Conservation (phyloP, 129 eudicot species). For the Centaurea solstitialis region DNA sequence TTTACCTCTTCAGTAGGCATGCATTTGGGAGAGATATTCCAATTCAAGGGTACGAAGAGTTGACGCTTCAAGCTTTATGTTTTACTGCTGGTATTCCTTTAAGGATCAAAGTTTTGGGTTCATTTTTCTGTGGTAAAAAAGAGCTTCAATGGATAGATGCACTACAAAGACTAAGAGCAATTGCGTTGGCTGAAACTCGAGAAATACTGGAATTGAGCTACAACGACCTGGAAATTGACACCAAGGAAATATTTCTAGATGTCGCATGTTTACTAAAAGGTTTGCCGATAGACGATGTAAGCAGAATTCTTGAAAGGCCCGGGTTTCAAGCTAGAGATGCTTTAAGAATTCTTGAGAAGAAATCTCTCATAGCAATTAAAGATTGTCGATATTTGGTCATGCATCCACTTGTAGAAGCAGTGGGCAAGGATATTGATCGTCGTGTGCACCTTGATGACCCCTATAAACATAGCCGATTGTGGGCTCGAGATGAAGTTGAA, state of each 20-base stretch:
- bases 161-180: neutral
- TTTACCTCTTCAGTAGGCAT: neutral
- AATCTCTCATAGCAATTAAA: slow-evolving; percentile 31
- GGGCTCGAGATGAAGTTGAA: slow-evolving; percentile 36
- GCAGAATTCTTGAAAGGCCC: neutral
- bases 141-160: too few relatives aligned
- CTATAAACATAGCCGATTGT: slow-evolving; percentile 50
- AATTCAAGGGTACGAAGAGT: neutral
- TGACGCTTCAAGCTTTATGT: neutral
- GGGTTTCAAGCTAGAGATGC: neutral
- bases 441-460: slow-evolving; percentile 19
- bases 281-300: too few relatives aligned
- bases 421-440: slow-evolving; percentile 53
- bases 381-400: slow-evolving; percentile 22
- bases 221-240: too few relatives aligned
- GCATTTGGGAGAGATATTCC: neutral
- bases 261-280: too few relatives aligned
- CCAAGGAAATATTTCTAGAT: neutral
- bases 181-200: neutral
- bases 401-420: slow-evolving; percentile 52
- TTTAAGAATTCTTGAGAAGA: slow-evolving; percentile 23
- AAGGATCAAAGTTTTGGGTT: neutral
- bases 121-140: neutral
- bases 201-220: neutral
- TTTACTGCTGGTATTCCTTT: neutral